These are phyloP conservation scores for Backusella tarrabulga DNA, from an alignment of 192 early-diverging fungal species.

Conservation along the genomic window DNA sequence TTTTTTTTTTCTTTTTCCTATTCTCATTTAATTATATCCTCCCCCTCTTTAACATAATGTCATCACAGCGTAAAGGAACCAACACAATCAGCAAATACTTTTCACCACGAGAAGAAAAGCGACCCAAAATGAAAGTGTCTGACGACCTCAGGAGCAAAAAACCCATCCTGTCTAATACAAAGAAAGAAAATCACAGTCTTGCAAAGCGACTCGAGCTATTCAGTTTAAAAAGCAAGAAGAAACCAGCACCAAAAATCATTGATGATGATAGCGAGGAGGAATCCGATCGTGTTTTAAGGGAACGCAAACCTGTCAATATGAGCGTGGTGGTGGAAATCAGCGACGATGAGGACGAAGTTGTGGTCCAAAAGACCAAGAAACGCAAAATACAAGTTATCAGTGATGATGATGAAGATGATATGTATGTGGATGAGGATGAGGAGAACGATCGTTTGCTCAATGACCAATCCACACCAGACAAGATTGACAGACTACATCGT, in stretches of 20 bases:
- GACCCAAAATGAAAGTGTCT: no score
- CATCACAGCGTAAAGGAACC: no score
- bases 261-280: neutral
- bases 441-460: neutral
- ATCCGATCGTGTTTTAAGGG: neutral
- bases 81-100: no score
- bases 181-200: neutral
- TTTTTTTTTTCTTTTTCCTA: no score
- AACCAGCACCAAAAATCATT: neutral
- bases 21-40: no score
- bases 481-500: neutral
- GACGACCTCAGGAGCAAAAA: neutral
- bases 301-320: neutral
- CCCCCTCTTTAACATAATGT: no score
- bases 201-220: neutral
- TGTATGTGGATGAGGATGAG: neutral
- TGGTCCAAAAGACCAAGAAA: conserved; percentile 8
- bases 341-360: neutral
- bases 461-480: neutral
- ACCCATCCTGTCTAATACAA: neutral
- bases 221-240: neutral
- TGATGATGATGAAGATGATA: conserved; percentile 1
- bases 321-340: neutral
- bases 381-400: neutral
- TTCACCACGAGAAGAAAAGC: no score